Base-by-base conservation (phyloP, 2,329 filamentous ascomycete genomes). In the Diaporthe capsici region DNA sequence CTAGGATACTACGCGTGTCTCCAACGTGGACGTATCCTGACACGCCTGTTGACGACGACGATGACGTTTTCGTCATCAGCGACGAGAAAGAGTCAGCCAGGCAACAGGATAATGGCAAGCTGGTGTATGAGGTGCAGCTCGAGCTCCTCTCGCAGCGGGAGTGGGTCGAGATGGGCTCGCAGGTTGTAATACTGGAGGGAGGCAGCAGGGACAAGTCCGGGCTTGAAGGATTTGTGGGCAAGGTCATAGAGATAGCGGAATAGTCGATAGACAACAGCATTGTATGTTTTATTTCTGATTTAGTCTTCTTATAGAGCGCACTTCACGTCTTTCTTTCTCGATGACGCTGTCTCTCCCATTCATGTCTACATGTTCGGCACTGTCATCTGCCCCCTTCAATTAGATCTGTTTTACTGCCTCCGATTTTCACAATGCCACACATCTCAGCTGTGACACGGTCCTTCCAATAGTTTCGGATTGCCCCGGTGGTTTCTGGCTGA, bases 221-320 rank as follows among this genome's bases (percentile, higher is more conserved):
- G 0, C 82, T 96, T 25, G 93, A 95, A 76, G 93, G 93, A 0
- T 94, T 92, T 82, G 92, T 95, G 44, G 94, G 94, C 0, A 90
- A 85, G 76, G 90, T 95, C 20, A 85, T 92, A 70, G 90, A 92
- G 81, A 89, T 92, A 79, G 84, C 87, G 57, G 90, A 92, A 78
- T 92, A 82, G 84, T 75, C 28, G 12, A 63, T 49, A 51, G 47
- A 55, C 39, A 37, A 34, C 37, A 28, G 13, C n/a, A 20, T 65
- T 44, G 58, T 65, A 12, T 51, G 13, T 31, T 55, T 42, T 8
- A 20, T 44, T 34, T 15, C 25, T 65, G 9, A 15, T 34, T 55
- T 47, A 20, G 22, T 15, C 17, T 39, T 70, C 15, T 28, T 20
- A 55, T 70, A 70, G 65, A 70, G 65, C 22, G n/a, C 34, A 28